These are phyloP conservation scores for Phytopythium delawarense DNA, from an alignment of 352 stramenopile genomes.

Conservation along the genomic window DNA sequence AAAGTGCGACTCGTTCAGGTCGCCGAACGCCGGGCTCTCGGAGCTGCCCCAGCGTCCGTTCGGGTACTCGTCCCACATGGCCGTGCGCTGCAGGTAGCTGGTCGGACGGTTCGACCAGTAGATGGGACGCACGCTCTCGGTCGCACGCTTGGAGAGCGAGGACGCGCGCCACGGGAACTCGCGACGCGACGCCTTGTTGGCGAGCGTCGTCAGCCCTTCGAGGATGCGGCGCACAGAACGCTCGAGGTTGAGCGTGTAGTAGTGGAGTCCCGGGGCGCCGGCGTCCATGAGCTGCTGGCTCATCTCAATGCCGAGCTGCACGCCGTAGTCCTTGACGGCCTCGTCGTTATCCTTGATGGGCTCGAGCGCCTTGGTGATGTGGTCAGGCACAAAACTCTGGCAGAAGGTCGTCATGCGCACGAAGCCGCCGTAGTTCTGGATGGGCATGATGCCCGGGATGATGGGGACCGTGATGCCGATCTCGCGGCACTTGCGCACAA, in stretches of 20 bases:
- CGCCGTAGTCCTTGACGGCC: constrained; percentile 94
- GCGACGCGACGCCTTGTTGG: constrained; percentile 50
- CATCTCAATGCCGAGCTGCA: constrained; percentile 94
- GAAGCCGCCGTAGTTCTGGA: constrained; percentile 97
- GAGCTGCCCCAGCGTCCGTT: constrained; percentile 96
- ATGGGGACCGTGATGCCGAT: constrained; percentile 94
- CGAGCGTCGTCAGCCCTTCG: constrained; percentile 59
- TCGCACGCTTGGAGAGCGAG: constrained; percentile 82
- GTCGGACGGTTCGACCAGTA: constrained; percentile 99
- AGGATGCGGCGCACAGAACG: constrained; percentile 88
- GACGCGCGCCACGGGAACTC: constrained; percentile 92
- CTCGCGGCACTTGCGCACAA: constrained; percentile 89
- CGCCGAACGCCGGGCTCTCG: constrained; percentile 94
- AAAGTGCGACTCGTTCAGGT: constrained; percentile 96
- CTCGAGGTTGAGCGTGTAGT: constrained; percentile 95
- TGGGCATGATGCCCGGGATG: constrained; percentile 98
- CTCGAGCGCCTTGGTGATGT: constrained; percentile 74
- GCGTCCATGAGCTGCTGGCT: constrained; percentile 91
- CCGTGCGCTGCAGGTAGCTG: constrained; percentile 97
- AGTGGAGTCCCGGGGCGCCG: constrained; percentile 87
- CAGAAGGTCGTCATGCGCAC: constrained; percentile 97
- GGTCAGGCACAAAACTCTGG: constrained; percentile 93
- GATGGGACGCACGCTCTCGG: constrained; percentile 94
- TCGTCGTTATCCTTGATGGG: constrained; percentile 96
- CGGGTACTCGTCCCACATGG: constrained; percentile 97